Conservation (phyloP, 805 yeast genomes). For the Monosporozyma yasuniensis region DNA sequence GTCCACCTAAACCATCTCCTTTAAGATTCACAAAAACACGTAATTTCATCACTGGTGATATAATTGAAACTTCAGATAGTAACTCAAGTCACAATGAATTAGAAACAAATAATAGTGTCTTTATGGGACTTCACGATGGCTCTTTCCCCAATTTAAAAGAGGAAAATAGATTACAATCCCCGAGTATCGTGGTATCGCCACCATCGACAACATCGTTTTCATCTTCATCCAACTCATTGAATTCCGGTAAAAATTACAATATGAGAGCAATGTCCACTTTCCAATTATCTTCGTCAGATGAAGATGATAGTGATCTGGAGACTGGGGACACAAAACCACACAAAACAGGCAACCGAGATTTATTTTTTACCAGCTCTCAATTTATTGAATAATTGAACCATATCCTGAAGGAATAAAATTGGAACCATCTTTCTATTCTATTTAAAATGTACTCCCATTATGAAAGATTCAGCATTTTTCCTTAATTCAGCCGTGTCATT, state of each 20-base stretch:
- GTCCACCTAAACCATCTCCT: not conserved
- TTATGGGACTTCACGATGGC: not conserved
- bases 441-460: too few relatives aligned
- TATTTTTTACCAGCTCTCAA: not conserved
- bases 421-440: too few relatives aligned
- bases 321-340: not conserved
- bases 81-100: not conserved
- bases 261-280: not conserved
- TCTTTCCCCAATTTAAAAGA: not conserved
- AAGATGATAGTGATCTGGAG: not conserved
- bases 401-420: too few relatives aligned
- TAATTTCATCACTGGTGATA: constrained; percentile 4
- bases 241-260: not conserved
- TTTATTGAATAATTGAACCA: not conserved
- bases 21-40: constrained; percentile 3
- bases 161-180: not conserved
- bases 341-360: not conserved
- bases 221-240: not conserved
- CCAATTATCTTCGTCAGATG: not conserved
- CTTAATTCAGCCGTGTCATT: not conserved
- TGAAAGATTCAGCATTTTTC: too few relatives aligned
- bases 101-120: not conserved
- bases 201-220: not conserved
- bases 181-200: not conserved
- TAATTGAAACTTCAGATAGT: not conserved